Percentiles rank a stretch among this genome's conserved stretches.
Conservation (phyloP, 78 protist species). For the Mastigamoeba balamuthi region DNA sequence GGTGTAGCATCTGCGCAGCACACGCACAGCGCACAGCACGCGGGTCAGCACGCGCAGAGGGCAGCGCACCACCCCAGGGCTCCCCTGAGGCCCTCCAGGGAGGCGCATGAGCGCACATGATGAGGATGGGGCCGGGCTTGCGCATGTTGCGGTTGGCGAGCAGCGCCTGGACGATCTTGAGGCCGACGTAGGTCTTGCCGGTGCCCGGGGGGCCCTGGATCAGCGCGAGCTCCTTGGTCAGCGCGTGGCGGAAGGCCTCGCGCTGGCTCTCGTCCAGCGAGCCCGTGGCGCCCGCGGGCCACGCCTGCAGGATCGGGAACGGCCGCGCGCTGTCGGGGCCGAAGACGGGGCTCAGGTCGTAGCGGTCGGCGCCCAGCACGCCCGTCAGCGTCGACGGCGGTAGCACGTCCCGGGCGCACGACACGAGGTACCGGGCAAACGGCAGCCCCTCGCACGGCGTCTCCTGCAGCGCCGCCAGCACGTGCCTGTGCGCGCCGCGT, state of each 20-base stretch:
- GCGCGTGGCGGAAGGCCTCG: slow-evolving; percentile 1
- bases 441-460: neutral
- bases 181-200: slow-evolving; percentile 41
- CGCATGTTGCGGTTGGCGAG: neutral
- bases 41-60: neutral
- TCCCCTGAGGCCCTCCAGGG: too few species aligned
- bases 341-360: neutral
- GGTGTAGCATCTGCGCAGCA: slow-evolving; percentile 5
- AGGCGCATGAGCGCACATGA: too few species aligned
- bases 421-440: neutral
- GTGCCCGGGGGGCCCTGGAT: slow-evolving; percentile 68
- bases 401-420: neutral
- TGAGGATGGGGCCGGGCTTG: slow-evolving; percentile 3
- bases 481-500: too few species aligned
- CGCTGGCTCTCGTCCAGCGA: slow-evolving; percentile 2
- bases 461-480: neutral
- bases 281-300: neutral
- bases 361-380: neutral
- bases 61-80: too few species aligned
- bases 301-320: neutral
- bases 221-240: slow-evolving; percentile 7
- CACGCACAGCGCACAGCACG: neutral
- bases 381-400: neutral
- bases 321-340: neutral
- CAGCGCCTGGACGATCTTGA: neutral